Base-by-base conservation (phyloP, 768 basidiomycete species). In the Psilocybe cyanescens region DNA sequence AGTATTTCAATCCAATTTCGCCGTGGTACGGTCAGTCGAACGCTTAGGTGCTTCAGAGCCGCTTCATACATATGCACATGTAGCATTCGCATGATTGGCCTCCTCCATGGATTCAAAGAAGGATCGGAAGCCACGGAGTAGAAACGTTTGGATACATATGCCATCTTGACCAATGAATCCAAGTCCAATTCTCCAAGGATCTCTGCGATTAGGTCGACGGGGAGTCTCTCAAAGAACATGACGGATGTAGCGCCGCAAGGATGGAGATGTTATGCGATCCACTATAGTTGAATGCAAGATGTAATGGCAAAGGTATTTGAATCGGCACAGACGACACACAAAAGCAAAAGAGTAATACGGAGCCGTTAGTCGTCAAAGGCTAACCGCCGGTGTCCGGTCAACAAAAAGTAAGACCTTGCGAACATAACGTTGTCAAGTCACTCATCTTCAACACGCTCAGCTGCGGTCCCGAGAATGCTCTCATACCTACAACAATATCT, bases 1-100 rank as follows among this genome's bases (percentile, higher is more conserved):
- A 92, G 71, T 35, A 93, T 86, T 58, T 91, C 89, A 53, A 94
- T 81, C 88, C 90, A 94, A 68, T 93, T 94, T 57, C 89, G 86
- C 49, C 88, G 80, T 3, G 92, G 91, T 1, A 93, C 87, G 37
- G 76, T 85, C 35, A 75, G 75, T 33, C 85, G 85, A 33, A 89
- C 82, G 66, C 88, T 84, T 28, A 94, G 80, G 63, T 87, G 82
- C 62, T 75, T 81, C 55, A 93, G 71, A 29, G 76, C 72, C 6
- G 70, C 70, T 57, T 87, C 85, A 65, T 89, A 88, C 29, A 70
- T 62, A 31, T 72, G 70, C 14, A 72, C 72, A 28, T 72, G 75
- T 24, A 94, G 80, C 63, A 78, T 84, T 30, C 82, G 82, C 24
- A 87, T 73, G 65, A 93, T 91, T 2, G 91, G 89, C 14, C 74